Evolutionary conservation across 2,329 filamentous ascomycete species (phyloP), one percentile per base, ranked within the genome.

Genomic region (Didymella pomorum): DNA sequence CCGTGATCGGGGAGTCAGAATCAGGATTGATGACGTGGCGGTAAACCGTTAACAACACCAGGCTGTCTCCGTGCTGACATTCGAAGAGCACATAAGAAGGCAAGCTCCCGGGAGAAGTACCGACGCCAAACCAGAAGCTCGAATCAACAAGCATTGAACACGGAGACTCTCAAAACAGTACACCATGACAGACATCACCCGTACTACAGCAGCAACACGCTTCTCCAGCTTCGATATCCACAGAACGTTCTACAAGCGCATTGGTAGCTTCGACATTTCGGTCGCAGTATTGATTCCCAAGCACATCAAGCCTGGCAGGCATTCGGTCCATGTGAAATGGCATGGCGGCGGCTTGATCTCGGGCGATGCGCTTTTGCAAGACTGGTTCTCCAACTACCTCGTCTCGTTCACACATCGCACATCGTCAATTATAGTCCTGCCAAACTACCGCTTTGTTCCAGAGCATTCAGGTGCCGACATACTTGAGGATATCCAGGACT

Each of bases 371-470:
- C 53, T 65, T 4, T 51, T 59, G 12, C 41, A 55, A 12, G 52
- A 53, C 35, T 65, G 54, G 49, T 64, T 61, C 29, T 51, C 62
- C 10, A 45, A 58, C 16, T 66, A 59, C 39, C 60, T 76, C 2
- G 68, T 79, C 7, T 68, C 78, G 16, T 67, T 78, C 44, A 71
- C 72, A n/a, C 61, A 68, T 0, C 48, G 62, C 8, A 67, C 78
- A 41, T 64, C 66, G 5, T 79, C 81, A 2, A 74, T 83, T 39
- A 70, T 82, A 26, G 62, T 83, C 16, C 72, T 73, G 2, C 76
- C 79, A 0, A 76, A 81, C 62, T 81, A 83, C 68, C 79, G 80
- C 8, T 76, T 83, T 7, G 60, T 82, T 18, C 81, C 81, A n/a
- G 80, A 82, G 56, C 69, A 76, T 31, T 77, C 62, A 18, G 78